phyloP scores from a whole-genome alignment of 495 filamentous ascomycete genomes.

The Letharia lupina region DNA sequence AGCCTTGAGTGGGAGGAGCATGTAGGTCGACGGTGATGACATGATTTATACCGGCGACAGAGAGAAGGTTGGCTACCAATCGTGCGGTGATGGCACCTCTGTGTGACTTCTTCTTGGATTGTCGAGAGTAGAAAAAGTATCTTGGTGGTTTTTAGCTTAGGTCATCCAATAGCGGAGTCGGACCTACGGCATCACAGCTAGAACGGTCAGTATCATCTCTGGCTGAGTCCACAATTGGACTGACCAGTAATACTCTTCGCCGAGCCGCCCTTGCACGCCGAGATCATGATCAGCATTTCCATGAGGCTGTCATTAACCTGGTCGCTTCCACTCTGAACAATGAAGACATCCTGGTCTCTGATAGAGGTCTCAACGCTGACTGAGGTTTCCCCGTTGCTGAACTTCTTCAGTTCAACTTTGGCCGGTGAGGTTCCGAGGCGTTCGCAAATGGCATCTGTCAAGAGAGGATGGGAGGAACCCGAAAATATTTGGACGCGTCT shows the following conservation, averaged over 20 bases:
- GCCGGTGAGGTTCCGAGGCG: slow-evolving; percentile 56
- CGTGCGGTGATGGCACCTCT: slow-evolving; percentile 92
- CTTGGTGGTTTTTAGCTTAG: slow-evolving; percentile 40
- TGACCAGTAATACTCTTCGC: slow-evolving; percentile 79
- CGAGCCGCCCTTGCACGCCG: slow-evolving; percentile 94
- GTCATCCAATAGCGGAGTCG: slow-evolving; percentile 28
- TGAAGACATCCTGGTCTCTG: slow-evolving; percentile 96
- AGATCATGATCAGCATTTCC: slow-evolving; percentile 98
- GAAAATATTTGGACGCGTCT: slow-evolving; percentile 63
- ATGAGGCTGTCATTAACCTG: slow-evolving; percentile 98
- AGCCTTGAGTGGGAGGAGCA: slow-evolving; percentile 96
- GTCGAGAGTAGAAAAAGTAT: slow-evolving; percentile 97
- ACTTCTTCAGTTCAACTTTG: slow-evolving; percentile 59
- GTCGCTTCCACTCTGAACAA: slow-evolving; percentile 91
- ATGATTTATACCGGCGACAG: slow-evolving; percentile 90
- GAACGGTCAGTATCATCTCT: background rate
- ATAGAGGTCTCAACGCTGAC: slow-evolving; percentile 91
- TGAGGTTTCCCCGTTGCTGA: slow-evolving; percentile 89
- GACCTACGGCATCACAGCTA: slow-evolving; percentile 74
- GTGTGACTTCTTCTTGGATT: slow-evolving; percentile 98
- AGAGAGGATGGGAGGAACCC: slow-evolving; percentile 58
- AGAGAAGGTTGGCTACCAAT: slow-evolving; percentile 91
- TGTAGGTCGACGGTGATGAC: slow-evolving; percentile 96
- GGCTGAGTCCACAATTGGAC: background rate
- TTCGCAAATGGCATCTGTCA: slow-evolving; percentile 65